Percentiles rank a stretch among this genome's conserved stretches.
These are phyloP conservation scores for Talaromyces funiculosus DNA, from an alignment of 2,329 filamentous ascomycete species.

Conservation along the genomic window DNA sequence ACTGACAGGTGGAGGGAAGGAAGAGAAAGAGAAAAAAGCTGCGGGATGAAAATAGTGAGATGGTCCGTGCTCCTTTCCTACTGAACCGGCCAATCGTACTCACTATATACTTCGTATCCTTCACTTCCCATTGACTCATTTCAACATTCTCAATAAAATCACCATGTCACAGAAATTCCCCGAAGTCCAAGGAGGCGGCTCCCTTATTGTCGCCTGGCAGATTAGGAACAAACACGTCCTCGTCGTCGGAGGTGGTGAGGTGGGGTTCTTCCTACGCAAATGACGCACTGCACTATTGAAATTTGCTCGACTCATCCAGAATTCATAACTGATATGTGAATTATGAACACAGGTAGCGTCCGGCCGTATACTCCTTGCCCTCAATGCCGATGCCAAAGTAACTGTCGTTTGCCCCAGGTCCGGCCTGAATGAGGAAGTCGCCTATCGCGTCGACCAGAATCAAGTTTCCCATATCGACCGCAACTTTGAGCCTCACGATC, in stretches of 20 bases:
- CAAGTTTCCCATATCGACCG: slow-evolving; percentile 78
- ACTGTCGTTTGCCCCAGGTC: slow-evolving; percentile 74
- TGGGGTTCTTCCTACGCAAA: slow-evolving; percentile 42
- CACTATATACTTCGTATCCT: too few relatives aligned
- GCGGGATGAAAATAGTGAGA: neutral
- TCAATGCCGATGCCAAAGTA: slow-evolving; percentile 89
- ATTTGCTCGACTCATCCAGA: neutral
- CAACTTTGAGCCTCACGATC: slow-evolving; percentile 77
- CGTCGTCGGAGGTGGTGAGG: slow-evolving; percentile 94
- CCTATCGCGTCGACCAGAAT: slow-evolving; percentile 66
- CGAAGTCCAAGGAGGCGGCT: slow-evolving; percentile 80
- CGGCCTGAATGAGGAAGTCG: slow-evolving; percentile 83
- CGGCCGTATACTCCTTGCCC: slow-evolving; percentile 85
- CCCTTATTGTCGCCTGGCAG: slow-evolving; percentile 93
- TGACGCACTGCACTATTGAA: too few relatives aligned
- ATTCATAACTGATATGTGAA: slow-evolving; percentile 17
- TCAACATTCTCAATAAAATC: neutral
- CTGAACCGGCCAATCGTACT: neutral
- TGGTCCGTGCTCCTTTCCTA: slow-evolving; percentile 10
- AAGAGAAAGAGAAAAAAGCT: slow-evolving; percentile 16
- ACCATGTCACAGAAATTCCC: slow-evolving; percentile 58
- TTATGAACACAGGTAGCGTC: slow-evolving; percentile 70
- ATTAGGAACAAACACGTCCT: slow-evolving; percentile 80
- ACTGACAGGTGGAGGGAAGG: slow-evolving; percentile 11
- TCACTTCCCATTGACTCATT: neutral